Conservation (phyloP, 208 protist genomes). For the Giardia duodenalis region DNA sequence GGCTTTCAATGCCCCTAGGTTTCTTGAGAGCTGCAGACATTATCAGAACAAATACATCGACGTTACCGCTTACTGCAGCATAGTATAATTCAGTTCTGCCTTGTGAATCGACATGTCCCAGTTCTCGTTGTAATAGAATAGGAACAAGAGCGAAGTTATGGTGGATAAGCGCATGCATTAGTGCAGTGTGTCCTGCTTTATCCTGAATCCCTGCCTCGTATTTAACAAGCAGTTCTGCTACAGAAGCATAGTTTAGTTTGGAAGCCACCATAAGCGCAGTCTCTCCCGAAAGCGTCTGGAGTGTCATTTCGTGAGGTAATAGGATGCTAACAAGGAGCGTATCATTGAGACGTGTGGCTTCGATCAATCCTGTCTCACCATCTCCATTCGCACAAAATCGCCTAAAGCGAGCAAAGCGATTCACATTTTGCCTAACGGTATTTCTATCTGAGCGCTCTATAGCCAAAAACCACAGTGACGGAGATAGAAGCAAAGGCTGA, state of each 20-base stretch:
- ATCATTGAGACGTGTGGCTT: not conserved
- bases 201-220: not conserved
- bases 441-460: not conserved
- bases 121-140: not conserved
- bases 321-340: not conserved
- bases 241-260: not conserved
- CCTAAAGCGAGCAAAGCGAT: not conserved
- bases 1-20: not conserved
- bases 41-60: not conserved
- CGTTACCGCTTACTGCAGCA: not conserved
- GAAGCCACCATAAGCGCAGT: not conserved
- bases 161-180: not conserved
- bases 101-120: not conserved
- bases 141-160: too few species aligned
- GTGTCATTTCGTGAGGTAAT: not conserved
- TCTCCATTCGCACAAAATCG: too few species aligned
- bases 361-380: not conserved
- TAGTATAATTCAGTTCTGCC: not conserved
- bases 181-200: not conserved
- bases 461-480: not conserved
- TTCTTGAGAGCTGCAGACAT: not conserved
- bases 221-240: not conserved
- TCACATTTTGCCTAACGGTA: not conserved
- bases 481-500: too few species aligned
- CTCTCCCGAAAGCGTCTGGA: not conserved